phyloP scores from a whole-genome alignment of 2,329 filamentous ascomycete species.

The Clarireedia monteithiana region DNA sequence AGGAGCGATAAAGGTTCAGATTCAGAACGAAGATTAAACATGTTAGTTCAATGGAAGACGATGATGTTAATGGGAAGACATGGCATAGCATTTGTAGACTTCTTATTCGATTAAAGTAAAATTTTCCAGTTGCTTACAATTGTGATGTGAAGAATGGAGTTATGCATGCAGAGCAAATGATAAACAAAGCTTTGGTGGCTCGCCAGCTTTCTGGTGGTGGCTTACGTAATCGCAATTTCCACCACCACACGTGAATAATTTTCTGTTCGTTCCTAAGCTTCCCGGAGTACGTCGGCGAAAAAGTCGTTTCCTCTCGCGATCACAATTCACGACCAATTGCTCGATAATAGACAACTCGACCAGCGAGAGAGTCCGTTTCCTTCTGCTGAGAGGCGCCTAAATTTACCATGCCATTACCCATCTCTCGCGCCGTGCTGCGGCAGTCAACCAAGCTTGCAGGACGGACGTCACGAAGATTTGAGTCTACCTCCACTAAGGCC shows the following conservation, averaged over 20 bases:
- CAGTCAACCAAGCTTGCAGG: slow-evolving; percentile 25
- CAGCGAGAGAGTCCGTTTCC: slow-evolving; percentile 13
- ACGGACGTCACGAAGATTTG: slow-evolving; percentile 39
- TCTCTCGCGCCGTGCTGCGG: slow-evolving; percentile 26
- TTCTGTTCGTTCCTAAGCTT: slow-evolving; percentile 13
- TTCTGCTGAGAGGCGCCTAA: slow-evolving; percentile 16
- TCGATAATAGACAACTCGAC: slow-evolving; percentile 16
- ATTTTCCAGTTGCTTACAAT: neutral
- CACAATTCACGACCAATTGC: slow-evolving; percentile 23
- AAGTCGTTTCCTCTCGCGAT: slow-evolving; percentile 20
- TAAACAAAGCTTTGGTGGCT: neutral
- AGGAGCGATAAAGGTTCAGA: slow-evolving; percentile 96
- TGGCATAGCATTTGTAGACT: slow-evolving; percentile 12
- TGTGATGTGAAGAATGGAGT: neutral
- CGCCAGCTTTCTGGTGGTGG: neutral
- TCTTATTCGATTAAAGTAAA: neutral
- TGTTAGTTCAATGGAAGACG: neutral
- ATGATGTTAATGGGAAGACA: neutral
- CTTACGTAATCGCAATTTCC: slow-evolving; percentile 8
- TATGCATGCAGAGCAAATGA: neutral
- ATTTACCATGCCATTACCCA: slow-evolving; percentile 26
- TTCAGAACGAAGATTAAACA: slow-evolving; percentile 50
- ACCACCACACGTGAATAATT: neutral
- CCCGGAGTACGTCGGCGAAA: slow-evolving; percentile 17
- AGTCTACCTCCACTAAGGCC: slow-evolving; percentile 48